These are phyloP conservation scores for Fusarium drepaniforme DNA, from an alignment of 2,329 filamentous ascomycete species.

Conservation along the genomic window DNA sequence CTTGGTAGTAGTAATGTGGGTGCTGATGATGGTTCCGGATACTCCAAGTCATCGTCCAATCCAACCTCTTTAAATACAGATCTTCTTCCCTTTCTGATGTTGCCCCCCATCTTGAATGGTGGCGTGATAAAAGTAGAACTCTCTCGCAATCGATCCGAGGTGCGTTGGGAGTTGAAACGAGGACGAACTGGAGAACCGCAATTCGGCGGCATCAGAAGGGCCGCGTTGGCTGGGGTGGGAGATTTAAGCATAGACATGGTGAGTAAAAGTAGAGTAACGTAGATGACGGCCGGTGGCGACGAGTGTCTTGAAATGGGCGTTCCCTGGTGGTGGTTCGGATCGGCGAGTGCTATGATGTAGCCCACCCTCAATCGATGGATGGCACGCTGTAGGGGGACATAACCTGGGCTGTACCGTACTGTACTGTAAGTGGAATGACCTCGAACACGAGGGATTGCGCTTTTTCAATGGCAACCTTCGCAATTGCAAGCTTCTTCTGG, in stretches of 20 bases:
- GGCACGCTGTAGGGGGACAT: slow-evolving; percentile 41
- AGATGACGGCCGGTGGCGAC: slow-evolving; percentile 35
- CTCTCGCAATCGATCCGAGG: slow-evolving; percentile 65
- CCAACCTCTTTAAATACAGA: slow-evolving; percentile 67
- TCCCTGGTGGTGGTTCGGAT: slow-evolving; percentile 36
- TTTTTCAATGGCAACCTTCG: slow-evolving; percentile 10
- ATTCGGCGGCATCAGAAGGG: slow-evolving; percentile 18
- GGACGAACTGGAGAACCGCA: slow-evolving; percentile 52
- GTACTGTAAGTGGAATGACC: not conserved
- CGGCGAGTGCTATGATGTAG: slow-evolving; percentile 44
- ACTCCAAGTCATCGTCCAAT: slow-evolving; percentile 52
- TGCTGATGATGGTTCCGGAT: slow-evolving; percentile 28
- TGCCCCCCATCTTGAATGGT: slow-evolving; percentile 56
- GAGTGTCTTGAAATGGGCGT: slow-evolving; percentile 17
- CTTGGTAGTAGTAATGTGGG: slow-evolving; percentile 22
- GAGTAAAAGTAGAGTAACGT: slow-evolving; percentile 6
- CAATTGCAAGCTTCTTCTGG: slow-evolving; percentile 11
- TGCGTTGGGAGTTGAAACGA: slow-evolving; percentile 63
- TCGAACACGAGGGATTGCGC: slow-evolving; percentile 1
- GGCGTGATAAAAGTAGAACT: slow-evolving; percentile 54
- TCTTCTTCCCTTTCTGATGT: slow-evolving; percentile 62
- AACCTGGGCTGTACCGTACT: slow-evolving; percentile 26
- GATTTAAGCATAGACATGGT: slow-evolving; percentile 39
- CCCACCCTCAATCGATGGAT: slow-evolving; percentile 34
- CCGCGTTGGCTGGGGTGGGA: slow-evolving; percentile 33